Percentiles rank a stretch among this genome's conserved stretches.
Evolutionary conservation across 805 yeast genomes (phyloP).

Genomic region (Hanseniaspora lindneri): DNA sequence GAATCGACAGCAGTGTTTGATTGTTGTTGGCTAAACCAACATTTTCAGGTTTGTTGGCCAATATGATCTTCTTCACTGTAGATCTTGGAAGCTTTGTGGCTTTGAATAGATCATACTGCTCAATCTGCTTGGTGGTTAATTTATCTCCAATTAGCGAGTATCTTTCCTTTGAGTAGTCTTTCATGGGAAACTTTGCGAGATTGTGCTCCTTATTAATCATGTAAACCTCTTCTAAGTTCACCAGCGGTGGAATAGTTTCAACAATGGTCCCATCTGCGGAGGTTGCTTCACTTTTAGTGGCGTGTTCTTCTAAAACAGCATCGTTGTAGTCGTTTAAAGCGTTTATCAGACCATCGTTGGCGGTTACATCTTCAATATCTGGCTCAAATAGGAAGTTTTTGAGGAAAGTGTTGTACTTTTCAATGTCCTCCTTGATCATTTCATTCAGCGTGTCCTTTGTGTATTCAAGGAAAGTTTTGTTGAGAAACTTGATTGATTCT

Average conservation of each 20-base stretch:
- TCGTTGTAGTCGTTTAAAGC: conserved; percentile 6
- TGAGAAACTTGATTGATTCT: conserved; percentile 3
- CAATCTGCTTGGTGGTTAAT: conserved; percentile 1
- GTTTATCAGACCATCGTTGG: neutral
- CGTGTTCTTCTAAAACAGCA: neutral
- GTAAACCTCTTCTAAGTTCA: conserved; percentile 10
- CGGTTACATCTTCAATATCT: neutral
- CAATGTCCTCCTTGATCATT: conserved; percentile 9
- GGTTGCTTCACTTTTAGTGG: no score
- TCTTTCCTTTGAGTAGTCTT: conserved; percentile 9
- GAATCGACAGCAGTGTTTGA: conserved; percentile 10
- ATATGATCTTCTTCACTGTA: conserved; percentile 10
- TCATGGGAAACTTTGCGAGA: conserved; percentile 7
- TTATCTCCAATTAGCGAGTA: conserved; percentile 9
- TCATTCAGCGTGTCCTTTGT: conserved; percentile 3
- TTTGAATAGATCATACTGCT: conserved; percentile 13
- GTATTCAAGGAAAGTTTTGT: conserved; percentile 10
- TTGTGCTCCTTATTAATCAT: conserved; percentile 10
- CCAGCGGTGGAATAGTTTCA: conserved; percentile 1
- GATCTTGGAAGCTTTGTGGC: conserved; percentile 14
- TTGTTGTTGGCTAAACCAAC: conserved; percentile 11
- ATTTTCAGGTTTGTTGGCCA: conserved; percentile 8
- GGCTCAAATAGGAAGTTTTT: conserved; percentile 5
- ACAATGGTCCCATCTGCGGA: neutral
- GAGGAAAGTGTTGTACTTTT: conserved; percentile 3